Percentiles rank a stretch among this genome's conserved stretches.
Evolutionary conservation across 768 basidiomycete species (phyloP).

Genomic region (Serendipita vermifera): DNA sequence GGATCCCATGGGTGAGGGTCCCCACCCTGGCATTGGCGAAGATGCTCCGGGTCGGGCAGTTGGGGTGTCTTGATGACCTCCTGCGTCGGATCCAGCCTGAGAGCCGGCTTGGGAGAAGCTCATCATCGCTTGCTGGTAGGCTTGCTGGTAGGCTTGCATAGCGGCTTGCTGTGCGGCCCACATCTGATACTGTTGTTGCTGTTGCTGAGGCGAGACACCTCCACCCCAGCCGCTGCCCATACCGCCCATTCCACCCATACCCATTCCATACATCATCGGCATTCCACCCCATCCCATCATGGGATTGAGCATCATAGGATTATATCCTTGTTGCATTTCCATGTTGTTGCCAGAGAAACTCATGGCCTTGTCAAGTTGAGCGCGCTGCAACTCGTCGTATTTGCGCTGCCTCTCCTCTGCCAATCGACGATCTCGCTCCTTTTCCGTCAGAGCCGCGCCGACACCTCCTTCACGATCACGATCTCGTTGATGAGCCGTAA

Average conservation of each 20-base stretch:
- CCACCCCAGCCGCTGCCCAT: conserved; percentile 24
- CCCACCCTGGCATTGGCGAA: conserved; percentile 15
- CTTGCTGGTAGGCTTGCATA: conserved; percentile 62
- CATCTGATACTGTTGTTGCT: conserved; percentile 58
- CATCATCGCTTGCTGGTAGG: conserved; percentile 21
- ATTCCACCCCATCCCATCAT: conserved; percentile 34
- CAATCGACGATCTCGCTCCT: conserved; percentile 81
- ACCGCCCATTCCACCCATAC: conserved; percentile 28
- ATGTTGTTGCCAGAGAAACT: conserved; percentile 45
- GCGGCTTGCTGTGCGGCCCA: conserved; percentile 66
- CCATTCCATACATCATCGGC: conserved; percentile 31
- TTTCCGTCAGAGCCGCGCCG: conserved; percentile 87
- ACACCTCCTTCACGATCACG: conserved; percentile 90
- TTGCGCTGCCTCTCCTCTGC: conserved; percentile 90
- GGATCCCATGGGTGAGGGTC: conserved; percentile 6
- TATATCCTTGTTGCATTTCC: conserved; percentile 44
- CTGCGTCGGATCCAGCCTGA: conserved; percentile 16
- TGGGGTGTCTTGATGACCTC: conserved; percentile 9
- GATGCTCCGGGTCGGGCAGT: conserved; percentile 10
- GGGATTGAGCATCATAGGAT: conserved; percentile 57
- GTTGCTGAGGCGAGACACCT: conserved; percentile 26
- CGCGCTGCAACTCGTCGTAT: conserved; percentile 78
- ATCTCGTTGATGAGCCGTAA: conserved; percentile 89
- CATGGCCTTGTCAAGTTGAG: conserved; percentile 84
- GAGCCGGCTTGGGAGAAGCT: conserved; percentile 22